phyloP scores from a whole-genome alignment of 2,329 filamentous ascomycete species.

The Penicillium brasilianum region DNA sequence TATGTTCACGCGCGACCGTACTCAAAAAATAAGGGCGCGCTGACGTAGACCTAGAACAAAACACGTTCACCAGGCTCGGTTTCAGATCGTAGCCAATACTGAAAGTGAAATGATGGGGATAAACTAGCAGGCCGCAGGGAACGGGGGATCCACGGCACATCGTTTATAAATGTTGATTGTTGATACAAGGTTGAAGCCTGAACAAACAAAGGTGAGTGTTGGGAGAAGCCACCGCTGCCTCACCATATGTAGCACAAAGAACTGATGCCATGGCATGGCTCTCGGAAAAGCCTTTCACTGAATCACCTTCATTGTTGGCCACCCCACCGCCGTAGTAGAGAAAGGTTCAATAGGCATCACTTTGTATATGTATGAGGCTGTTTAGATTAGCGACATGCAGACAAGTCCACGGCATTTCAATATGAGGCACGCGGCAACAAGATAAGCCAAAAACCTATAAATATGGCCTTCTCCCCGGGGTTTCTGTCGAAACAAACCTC shows the following conservation, averaged over 20 bases:
- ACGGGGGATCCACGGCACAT: not conserved
- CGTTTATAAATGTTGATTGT: not conserved
- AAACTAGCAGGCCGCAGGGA: not conserved
- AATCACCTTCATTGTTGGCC: not conserved
- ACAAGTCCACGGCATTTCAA: not conserved
- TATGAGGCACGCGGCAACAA: not conserved
- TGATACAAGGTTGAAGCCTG: not conserved
- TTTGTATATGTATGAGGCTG: not conserved
- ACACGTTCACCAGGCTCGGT: not conserved
- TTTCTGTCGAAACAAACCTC: no score
- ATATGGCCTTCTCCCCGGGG: not conserved
- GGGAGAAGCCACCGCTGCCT: not conserved
- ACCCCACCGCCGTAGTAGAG: not conserved
- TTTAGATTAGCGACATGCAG: not conserved
- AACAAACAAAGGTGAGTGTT: not conserved
- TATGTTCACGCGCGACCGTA: no score
- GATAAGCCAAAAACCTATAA: not conserved
- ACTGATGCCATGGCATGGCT: not conserved
- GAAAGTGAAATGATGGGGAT: not conserved
- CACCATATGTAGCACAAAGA: not conserved
- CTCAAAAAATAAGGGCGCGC: no score
- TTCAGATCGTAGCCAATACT: not conserved
- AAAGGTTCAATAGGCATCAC: not conserved
- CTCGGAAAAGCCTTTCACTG: not conserved
- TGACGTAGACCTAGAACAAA: not conserved